Conservation (phyloP, 306 rosid species). For the Macrotyloma uniflorum region DNA sequence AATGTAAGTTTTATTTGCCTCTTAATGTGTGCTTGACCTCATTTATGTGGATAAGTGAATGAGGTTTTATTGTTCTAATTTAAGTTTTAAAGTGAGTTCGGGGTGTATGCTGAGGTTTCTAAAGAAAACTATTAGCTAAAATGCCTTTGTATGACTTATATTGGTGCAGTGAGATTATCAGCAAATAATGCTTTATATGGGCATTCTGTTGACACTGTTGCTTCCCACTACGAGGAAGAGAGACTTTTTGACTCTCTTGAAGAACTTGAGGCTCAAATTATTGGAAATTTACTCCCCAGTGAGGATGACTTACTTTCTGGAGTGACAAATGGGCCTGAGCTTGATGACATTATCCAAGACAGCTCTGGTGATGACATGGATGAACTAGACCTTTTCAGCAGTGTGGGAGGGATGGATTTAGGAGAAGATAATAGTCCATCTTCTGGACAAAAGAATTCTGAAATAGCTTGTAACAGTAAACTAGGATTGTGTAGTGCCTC, state of each 20-base stretch:
- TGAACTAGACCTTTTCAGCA: conserved; percentile 62
- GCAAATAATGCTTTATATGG: conserved; percentile 39
- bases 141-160: conserved; percentile 16
- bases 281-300: conserved; percentile 40
- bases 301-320: conserved; percentile 49
- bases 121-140: conserved; percentile 26
- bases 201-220: conserved; percentile 38
- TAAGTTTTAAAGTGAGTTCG: neutral
- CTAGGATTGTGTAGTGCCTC: conserved; percentile 52
- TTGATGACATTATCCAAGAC: conserved; percentile 8
- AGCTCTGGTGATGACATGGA: conserved; percentile 53
- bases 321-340: conserved; percentile 29
- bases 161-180: conserved; percentile 41
- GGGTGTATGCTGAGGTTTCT: conserved; percentile 24
- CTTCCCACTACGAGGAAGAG: conserved; percentile 41
- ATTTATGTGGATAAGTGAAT: neutral
- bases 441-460: conserved; percentile 45
- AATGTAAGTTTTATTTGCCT: conserved; percentile 36
- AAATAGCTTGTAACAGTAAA: conserved; percentile 42
- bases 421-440: conserved; percentile 55
- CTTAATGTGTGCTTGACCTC: neutral
- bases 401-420: conserved; percentile 79
- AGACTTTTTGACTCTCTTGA: conserved; percentile 43
- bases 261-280: conserved; percentile 48
- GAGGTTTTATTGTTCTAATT: neutral